phyloP scores from a whole-genome alignment of 2,329 filamentous ascomycete genomes.

The Colletotrichum limetticola region DNA sequence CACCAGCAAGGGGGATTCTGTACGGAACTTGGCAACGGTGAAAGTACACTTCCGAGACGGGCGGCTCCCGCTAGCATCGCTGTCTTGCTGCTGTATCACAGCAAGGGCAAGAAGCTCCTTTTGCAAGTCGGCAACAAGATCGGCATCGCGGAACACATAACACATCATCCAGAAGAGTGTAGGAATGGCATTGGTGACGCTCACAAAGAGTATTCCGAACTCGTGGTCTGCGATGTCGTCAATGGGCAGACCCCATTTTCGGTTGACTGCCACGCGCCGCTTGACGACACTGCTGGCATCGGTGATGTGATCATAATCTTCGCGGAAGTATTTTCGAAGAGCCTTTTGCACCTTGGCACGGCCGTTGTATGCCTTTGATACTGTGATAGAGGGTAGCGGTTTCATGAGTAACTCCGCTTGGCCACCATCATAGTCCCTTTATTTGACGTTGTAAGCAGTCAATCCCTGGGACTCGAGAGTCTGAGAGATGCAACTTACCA shows the following conservation, averaged over 20 bases:
- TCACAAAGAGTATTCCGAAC: constrained; percentile 43
- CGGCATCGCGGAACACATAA: constrained; percentile 39
- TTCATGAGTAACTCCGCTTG: constrained; percentile 15
- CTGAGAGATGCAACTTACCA: neutral
- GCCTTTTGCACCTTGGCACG: constrained; percentile 38
- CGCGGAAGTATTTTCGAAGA: constrained; percentile 44
- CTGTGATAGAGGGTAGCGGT: constrained; percentile 24
- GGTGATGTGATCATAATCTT: constrained; percentile 37
- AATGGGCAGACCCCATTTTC: constrained; percentile 42
- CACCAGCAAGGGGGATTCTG: neutral
- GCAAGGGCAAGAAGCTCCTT: neutral
- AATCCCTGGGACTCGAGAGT: neutral
- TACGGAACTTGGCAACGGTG: neutral
- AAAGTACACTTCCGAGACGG: neutral
- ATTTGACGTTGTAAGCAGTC: neutral
- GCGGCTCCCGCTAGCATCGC: neutral
- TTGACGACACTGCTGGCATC: constrained; percentile 44
- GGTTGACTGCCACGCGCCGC: constrained; percentile 41
- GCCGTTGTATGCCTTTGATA: constrained; percentile 40
- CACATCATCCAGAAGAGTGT: constrained; percentile 49
- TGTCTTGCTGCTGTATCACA: neutral
- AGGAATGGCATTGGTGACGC: constrained; percentile 50
- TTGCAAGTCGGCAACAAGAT: neutral
- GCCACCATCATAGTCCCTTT: constrained; percentile 15
- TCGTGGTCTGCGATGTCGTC: constrained; percentile 46